Base-by-base conservation (phyloP, 2,329 filamentous ascomycete species). In the Mycosphaerella arachidis region DNA sequence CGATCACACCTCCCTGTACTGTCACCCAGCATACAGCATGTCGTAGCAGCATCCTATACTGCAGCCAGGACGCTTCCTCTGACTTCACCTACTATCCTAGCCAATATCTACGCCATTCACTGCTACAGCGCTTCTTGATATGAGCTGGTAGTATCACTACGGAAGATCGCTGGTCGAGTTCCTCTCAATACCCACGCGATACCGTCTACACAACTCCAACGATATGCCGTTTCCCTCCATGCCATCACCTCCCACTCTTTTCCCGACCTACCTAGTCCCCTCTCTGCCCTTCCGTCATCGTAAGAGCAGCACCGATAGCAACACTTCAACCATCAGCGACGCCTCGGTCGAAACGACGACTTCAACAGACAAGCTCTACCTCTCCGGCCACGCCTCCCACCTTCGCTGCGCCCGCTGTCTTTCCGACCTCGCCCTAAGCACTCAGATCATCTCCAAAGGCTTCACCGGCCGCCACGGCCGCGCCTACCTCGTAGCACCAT, bases 381-480 rank as follows among this genome's bases (percentile, higher is more conserved):
- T 83, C 16, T 63, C 72, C 53, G 77, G 76, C 58, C 76, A 82
- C 67, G 73, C 76, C 53, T 84, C 84, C 2, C 81, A 82, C 70
- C 78, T 87, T 27, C 81, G 80, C 66, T 87, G 85, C 72, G 77
- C 79, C 30, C 80, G 80, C 65, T 87, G 85, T 70, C 80, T 83
- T 45, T 75, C 82, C 10, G 82, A 86, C 67, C 77, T 87, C 51
- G 83, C 83, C 63, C 77, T 83, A 56, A 81, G 82, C 16, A 79
- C 79, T 6, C 83, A 85, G 63, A 86, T 87, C 59, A 83, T 87
- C 67, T 81, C 77, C 74, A 86, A 86, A 74, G 84, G 84, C 56
- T 87, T 87, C 73, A 87, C 83, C 27, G 85, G 85, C 63, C 82
- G 84, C 18, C 82, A 87, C 70, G 85, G 85, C 6, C 82, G 84